phyloP scores from a whole-genome alignment of 2,329 filamentous ascomycete species.

The Alternaria atra region DNA sequence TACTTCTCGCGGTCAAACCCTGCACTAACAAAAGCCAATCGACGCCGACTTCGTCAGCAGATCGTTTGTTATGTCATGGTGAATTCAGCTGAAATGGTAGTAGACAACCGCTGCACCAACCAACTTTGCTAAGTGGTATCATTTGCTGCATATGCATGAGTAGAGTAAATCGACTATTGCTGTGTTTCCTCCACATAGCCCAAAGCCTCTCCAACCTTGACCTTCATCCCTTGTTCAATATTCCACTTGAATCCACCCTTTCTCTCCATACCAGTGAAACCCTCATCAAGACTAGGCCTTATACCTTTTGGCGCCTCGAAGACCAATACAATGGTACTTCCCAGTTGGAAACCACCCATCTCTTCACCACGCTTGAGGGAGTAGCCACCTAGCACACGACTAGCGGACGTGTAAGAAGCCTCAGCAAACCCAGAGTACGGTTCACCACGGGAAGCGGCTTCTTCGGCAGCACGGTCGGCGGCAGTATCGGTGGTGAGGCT shows the following conservation, averaged over 20 bases:
- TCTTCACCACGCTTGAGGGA: constrained; percentile 88
- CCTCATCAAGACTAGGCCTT: constrained; percentile 65
- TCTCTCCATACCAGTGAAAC: constrained; percentile 59
- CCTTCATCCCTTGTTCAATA: constrained; percentile 84
- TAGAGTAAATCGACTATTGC: neutral
- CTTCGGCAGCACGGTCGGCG: constrained; percentile 84
- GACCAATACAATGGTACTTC: constrained; percentile 92
- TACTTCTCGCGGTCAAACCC: neutral
- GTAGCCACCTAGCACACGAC: constrained; percentile 80
- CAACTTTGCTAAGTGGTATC: neutral
- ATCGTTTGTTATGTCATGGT: neutral
- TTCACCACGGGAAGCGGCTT: constrained; percentile 78
- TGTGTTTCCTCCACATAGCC: constrained; percentile 70
- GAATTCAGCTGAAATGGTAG: neutral
- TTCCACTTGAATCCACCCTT: constrained; percentile 83
- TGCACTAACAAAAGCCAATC: neutral
- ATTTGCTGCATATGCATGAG: neutral
- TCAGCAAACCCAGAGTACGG: constrained; percentile 91
- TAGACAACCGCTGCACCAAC: neutral
- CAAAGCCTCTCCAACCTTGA: constrained; percentile 88
- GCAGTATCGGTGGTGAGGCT: constrained; percentile 90
- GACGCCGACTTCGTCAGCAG: neutral
- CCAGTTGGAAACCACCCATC: constrained; percentile 97
- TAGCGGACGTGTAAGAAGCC: constrained; percentile 84
- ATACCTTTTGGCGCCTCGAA: constrained; percentile 86